Conservation (phyloP, 306 rosid species). For the Luffa acutangula region DNA sequence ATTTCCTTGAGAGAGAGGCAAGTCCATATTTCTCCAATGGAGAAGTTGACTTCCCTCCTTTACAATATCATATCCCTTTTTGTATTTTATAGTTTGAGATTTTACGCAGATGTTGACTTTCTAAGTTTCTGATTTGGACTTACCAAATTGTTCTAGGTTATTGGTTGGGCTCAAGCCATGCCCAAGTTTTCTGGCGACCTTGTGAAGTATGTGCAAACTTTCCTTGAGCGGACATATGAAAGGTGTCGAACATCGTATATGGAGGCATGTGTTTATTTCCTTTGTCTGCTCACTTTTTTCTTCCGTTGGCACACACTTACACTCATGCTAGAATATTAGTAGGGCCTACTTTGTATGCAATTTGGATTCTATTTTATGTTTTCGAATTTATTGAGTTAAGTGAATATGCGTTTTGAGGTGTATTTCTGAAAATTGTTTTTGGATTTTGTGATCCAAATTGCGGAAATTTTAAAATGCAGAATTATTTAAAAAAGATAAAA, state of each 20-base stretch:
- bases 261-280: constrained; percentile 52
- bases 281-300: constrained; percentile 6
- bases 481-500: too few relatives aligned
- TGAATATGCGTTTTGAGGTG: too few relatives aligned
- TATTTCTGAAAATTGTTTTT: too few relatives aligned
- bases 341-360: too few relatives aligned
- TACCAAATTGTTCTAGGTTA: constrained; percentile 48
- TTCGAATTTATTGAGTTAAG: too few relatives aligned
- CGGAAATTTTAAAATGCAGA: too few relatives aligned
- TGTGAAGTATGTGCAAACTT: constrained; percentile 93
- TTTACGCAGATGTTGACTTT: constrained; percentile 5
- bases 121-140: constrained; percentile 10
- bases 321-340: neutral
- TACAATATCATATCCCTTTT: constrained; percentile 1
- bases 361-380: too few relatives aligned
- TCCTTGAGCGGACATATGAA: constrained; percentile 91
- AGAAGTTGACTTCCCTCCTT: constrained; percentile 4
- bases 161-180: constrained; percentile 99
- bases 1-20: constrained; percentile 88
- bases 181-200: constrained; percentile 90
- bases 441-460: too few relatives aligned
- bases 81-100: neutral
- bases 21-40: constrained; percentile 17
- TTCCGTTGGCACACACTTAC: neutral
- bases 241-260: constrained; percentile 93